phyloP scores from a whole-genome alignment of 228 moss, liverwort and hornwort species.

The Sphagnum fallax region DNA sequence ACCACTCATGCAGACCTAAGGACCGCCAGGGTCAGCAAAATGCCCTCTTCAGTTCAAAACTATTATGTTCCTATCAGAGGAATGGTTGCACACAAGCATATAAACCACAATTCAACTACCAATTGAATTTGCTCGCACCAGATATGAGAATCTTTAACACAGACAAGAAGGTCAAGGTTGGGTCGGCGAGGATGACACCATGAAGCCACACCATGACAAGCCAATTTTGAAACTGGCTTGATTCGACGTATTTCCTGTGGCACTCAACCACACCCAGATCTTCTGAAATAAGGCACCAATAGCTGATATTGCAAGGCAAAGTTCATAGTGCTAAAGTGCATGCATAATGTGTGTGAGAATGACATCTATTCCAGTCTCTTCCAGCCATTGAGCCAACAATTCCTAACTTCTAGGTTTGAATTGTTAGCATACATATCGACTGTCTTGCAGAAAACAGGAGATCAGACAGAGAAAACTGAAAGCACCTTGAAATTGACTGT shows the following conservation, averaged over 20 bases:
- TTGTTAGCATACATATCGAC: too few relatives aligned
- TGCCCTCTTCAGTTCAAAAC: too few relatives aligned
- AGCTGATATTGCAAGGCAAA: background rate
- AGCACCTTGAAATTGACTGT: conserved; percentile 68
- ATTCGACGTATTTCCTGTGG: conserved; percentile 84
- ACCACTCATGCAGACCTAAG: too few relatives aligned
- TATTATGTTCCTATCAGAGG: too few relatives aligned
- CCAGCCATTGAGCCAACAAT: background rate
- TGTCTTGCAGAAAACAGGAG: too few relatives aligned
- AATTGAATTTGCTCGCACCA: conserved; percentile 39
- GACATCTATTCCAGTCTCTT: too few relatives aligned
- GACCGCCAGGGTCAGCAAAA: too few relatives aligned
- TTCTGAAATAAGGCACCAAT: background rate
- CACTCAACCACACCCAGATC: background rate
- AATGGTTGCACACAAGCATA: too few relatives aligned
- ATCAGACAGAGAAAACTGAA: too few relatives aligned
- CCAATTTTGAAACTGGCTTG: conserved; percentile 85
- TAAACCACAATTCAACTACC: too few relatives aligned
- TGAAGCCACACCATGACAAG: conserved; percentile 89
- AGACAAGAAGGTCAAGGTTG: conserved; percentile 79
- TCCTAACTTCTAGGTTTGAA: too few relatives aligned
- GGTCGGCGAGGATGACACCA: conserved; percentile 98
- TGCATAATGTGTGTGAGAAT: too few relatives aligned
- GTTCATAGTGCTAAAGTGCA: background rate
- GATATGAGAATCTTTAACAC: conserved; percentile 93